Base-by-base conservation (phyloP, 805 yeast species). In the Metschnikowia cubensis region DNA sequence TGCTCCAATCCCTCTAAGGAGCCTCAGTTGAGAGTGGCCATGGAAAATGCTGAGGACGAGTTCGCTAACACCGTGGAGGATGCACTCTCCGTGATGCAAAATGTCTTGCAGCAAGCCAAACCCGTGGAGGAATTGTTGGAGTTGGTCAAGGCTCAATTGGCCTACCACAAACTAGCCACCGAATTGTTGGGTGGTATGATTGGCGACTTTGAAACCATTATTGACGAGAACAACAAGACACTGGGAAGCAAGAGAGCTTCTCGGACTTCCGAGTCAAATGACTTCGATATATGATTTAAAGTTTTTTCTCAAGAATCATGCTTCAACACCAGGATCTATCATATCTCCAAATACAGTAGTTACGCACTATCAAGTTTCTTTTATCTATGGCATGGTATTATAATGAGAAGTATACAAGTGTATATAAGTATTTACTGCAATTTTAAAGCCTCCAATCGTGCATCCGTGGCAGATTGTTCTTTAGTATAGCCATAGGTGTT, bases 61-160 rank as follows among this genome's bases (percentile, higher is more conserved):
- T 89, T 89, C 66, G 96, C 94, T 42, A 88, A 87, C 58, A 85
- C 91, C 21, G 89, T 89, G 34, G 96, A 89, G 70, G 94, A 86
- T 62, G 94, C 96, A 36, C 89, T 88, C 48, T 73, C 83, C 36
- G 81, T 85, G 52, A 85, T 89, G 91, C 88, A 84, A 71, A 83
- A 84, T 63, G 91, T 86, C 29, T 79, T 89, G 57, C 83, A 84
- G 50, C 76, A 83, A 49, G 82, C 90, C 18, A 79, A 82, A 58
- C 85, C 90, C 15, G 74, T 87, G 57, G 77, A 81, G 46, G 84
- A 84, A 64, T 71, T 88, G 51, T 74, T 77, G 52, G 89, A 84
- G 64, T 77, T 89, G 58, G 80, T 84, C 50, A 77, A 77, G 62
- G 96, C 96, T 42, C 96, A 89, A 70, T 75, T 85, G 65, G 87